Percentiles rank a stretch among this genome's conserved stretches.
Conservation (phyloP, 2,329 filamentous ascomycete genomes). For the Fusarium heterosporum region DNA sequence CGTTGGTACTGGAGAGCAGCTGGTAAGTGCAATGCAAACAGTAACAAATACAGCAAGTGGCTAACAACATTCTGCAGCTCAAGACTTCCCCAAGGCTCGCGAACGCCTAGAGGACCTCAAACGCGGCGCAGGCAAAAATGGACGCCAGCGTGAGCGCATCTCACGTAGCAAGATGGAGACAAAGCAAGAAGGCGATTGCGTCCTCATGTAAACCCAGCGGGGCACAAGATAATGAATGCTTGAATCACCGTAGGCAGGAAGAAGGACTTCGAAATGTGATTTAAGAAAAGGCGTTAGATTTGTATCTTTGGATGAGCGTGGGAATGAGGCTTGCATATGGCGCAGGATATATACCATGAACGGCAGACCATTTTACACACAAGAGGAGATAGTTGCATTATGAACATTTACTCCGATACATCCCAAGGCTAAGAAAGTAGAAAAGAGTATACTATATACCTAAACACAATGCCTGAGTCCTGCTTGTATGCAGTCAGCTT, state of each 20-base stretch:
- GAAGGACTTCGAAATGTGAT: not conserved
- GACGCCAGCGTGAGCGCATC: constrained; percentile 79
- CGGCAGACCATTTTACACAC: not conserved
- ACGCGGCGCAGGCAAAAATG: constrained; percentile 74
- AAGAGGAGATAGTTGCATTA: not conserved
- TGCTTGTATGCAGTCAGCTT: no score
- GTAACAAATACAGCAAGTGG: not conserved
- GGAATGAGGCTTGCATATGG: constrained; percentile 8
- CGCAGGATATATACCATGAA: constrained; percentile 24
- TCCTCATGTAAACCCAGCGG: constrained; percentile 73
- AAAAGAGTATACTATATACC: no score
- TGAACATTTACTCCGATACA: no score
- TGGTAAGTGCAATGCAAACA: constrained; percentile 70
- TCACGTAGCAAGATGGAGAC: constrained; percentile 84
- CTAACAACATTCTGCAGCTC: constrained; percentile 68
- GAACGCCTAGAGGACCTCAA: constrained; percentile 94
- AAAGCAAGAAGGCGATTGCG: constrained; percentile 89
- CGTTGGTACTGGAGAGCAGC: constrained; percentile 98
- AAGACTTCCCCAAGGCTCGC: constrained; percentile 93
- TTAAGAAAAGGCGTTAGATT: constrained; percentile 27
- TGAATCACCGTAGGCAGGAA: not conserved
- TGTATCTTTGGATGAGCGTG: constrained; percentile 25
- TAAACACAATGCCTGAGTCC: no score
- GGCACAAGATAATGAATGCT: not conserved
- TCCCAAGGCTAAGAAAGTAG: no score